These are phyloP conservation scores for Eucalyptus cloeziana DNA, from an alignment of 345 rosid genomes.

Conservation along the genomic window DNA sequence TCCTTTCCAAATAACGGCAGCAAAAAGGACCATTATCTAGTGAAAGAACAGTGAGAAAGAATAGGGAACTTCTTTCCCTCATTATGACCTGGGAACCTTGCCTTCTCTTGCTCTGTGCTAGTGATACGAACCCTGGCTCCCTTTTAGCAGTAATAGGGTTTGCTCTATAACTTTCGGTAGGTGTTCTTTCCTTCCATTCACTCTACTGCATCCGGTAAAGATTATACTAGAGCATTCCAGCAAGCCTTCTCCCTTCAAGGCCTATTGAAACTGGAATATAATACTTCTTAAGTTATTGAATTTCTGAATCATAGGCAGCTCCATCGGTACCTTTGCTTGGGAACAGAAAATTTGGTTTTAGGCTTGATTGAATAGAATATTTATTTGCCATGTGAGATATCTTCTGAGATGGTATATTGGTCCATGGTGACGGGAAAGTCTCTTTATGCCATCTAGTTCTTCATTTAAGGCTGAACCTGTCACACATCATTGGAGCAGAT, in stretches of 20 bases:
- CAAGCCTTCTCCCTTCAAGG: background rate
- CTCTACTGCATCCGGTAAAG: background rate
- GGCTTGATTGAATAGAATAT: background rate
- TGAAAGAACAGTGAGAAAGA: background rate
- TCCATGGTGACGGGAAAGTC: background rate
- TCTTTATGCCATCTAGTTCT: background rate
- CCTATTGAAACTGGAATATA: background rate
- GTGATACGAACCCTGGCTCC: background rate
- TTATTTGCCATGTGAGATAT: background rate
- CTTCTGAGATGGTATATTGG: background rate
- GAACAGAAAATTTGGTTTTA: background rate
- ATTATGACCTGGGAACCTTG: background rate
- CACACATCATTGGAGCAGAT: background rate
- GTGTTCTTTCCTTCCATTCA: background rate
- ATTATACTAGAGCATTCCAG: background rate
- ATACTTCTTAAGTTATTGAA: background rate
- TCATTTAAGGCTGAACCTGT: background rate
- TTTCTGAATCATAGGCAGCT: background rate
- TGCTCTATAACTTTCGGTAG: background rate
- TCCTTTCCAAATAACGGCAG: background rate
- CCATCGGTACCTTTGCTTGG: background rate
- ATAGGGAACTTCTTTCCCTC: background rate
- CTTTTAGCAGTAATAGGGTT: background rate
- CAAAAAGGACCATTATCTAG: background rate
- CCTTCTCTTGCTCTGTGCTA: background rate